Evolutionary conservation across 108 stramenopile genomes (phyloP).

Genomic region (Cyclotella sp.): DNA sequence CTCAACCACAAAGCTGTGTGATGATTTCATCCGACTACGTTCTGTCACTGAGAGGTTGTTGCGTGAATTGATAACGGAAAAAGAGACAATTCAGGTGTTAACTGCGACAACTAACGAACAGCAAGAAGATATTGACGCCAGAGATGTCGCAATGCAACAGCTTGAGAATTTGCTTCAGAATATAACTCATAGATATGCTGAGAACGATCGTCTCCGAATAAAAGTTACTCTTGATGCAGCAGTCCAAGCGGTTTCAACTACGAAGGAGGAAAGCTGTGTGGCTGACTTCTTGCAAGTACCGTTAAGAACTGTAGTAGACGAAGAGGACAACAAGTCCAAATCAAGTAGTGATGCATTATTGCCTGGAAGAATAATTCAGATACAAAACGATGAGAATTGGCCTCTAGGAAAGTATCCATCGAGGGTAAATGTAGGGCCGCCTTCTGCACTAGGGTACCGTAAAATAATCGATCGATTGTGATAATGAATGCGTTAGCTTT

Average conservation of each 20-base stretch:
- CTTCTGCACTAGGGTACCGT: conserved; percentile 5
- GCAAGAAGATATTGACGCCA: conserved; percentile 22
- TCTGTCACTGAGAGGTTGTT: conserved; percentile 24
- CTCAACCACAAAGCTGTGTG: conserved; percentile 14
- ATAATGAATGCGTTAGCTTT: background rate
- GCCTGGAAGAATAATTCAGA: conserved; percentile 49
- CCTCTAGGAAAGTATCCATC: conserved; percentile 5
- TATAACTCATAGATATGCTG: conserved; percentile 50
- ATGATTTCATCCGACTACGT: conserved; percentile 14
- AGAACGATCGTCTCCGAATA: conserved; percentile 36
- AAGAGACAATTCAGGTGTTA: conserved; percentile 5
- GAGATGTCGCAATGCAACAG: conserved; percentile 34
- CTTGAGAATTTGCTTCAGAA: conserved; percentile 39
- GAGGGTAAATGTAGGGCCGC: conserved; percentile 8
- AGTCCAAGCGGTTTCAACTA: conserved; percentile 31
- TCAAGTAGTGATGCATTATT: conserved; percentile 25
- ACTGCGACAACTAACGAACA: conserved; percentile 7
- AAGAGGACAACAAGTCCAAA: conserved; percentile 6
- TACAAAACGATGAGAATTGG: conserved; percentile 33
- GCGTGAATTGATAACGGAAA: background rate
- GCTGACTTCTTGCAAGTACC: conserved; percentile 43
- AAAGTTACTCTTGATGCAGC: conserved; percentile 35
- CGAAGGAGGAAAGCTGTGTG: conserved; percentile 21
- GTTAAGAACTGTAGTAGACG: background rate
- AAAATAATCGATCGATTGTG: conserved; percentile 16